Percentiles rank a stretch among this genome's conserved stretches.
Evolutionary conservation across 2,329 filamentous ascomycete species (phyloP).

Genomic region (Colletotrichum simmondsii): DNA sequence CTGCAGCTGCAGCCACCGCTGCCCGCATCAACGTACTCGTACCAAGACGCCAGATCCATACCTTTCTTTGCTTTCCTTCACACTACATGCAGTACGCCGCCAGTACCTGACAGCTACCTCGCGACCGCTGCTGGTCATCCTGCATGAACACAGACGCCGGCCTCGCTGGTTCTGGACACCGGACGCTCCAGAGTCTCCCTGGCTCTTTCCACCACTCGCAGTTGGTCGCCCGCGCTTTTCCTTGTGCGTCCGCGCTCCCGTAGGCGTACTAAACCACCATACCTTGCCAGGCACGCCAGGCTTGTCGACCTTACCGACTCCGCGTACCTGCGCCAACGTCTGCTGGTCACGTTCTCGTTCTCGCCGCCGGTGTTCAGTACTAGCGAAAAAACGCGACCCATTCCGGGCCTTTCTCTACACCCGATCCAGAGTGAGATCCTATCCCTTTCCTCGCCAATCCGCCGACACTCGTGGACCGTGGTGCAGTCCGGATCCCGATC

Average conservation of each 20-base stretch:
- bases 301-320: neutral
- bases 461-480: constrained; percentile 1
- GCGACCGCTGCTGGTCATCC: neutral
- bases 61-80: neutral
- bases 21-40: neutral
- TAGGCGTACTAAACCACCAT: neutral
- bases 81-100: neutral
- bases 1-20: neutral
- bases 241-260: neutral
- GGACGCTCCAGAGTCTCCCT: constrained; percentile 57
- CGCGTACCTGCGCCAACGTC: constrained; percentile 21
- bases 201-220: constrained; percentile 49
- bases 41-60: constrained; percentile 6
- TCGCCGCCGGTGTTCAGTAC: neutral
- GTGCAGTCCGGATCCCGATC: constrained; percentile 7
- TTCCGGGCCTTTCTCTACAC: neutral
- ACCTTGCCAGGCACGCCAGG: too few species aligned
- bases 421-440: neutral
- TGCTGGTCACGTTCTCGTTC: neutral
- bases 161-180: neutral
- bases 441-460: neutral
- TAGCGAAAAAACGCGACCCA: neutral
- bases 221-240: neutral
- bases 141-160: neutral
- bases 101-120: constrained; percentile 6